Percentiles rank a stretch among this genome's conserved stretches.
These are phyloP conservation scores for Ogataea dorogensis DNA, from an alignment of 805 yeast genomes.

Conservation along the genomic window DNA sequence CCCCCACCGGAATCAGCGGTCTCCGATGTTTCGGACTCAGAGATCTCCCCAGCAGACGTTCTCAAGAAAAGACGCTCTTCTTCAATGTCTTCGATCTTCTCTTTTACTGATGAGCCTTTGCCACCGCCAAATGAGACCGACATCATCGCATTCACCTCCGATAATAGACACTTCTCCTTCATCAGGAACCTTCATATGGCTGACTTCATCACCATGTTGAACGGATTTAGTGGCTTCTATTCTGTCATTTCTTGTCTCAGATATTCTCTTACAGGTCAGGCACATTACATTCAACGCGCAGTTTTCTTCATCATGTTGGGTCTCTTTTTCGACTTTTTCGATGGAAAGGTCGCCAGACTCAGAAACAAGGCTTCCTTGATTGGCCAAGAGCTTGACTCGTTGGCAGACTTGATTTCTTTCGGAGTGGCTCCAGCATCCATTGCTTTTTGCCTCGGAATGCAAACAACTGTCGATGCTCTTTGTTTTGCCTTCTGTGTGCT, in stretches of 20 bases:
- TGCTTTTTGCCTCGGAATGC: constrained; percentile 89
- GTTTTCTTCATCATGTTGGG: constrained; percentile 87
- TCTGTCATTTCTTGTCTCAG: constrained; percentile 84
- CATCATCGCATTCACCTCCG: constrained; percentile 75
- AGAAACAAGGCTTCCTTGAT: constrained; percentile 87
- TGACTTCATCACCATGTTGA: constrained; percentile 90
- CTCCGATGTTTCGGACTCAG: constrained; percentile 27
- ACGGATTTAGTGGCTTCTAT: constrained; percentile 92
- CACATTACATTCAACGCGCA: constrained; percentile 79
- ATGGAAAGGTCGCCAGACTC: constrained; percentile 94
- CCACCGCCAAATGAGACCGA: constrained; percentile 79
- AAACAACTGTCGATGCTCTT: constrained; percentile 76
- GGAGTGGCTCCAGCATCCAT: constrained; percentile 94
- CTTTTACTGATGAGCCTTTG: constrained; percentile 53
- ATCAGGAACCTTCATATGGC: constrained; percentile 89
- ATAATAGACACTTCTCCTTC: constrained; percentile 82
- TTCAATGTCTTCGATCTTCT: constrained; percentile 44
- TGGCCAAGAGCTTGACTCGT: constrained; percentile 97
- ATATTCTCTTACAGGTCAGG: constrained; percentile 66
- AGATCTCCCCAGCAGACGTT: constrained; percentile 12
- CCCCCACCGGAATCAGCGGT: constrained; percentile 22
- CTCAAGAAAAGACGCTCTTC: constrained; percentile 31
- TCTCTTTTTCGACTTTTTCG: constrained; percentile 92
- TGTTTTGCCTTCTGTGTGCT: constrained; percentile 80
- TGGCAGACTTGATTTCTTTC: constrained; percentile 92